phyloP scores from a whole-genome alignment of 768 basidiomycete genomes.

The Lentinula aciculospora region DNA sequence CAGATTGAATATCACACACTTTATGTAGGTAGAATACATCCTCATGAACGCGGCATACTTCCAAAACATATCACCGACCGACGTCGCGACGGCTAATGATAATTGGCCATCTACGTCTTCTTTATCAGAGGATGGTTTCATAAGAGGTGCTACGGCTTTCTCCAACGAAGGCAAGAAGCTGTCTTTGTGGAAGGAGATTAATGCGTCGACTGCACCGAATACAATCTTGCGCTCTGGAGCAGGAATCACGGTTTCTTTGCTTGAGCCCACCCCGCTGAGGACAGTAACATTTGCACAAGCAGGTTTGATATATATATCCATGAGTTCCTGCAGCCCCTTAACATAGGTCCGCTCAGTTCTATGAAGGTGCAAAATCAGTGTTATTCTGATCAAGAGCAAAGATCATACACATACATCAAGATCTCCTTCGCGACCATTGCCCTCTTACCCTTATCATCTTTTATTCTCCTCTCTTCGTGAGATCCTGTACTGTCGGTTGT shows the following conservation, averaged over 20 bases:
- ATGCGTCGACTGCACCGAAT: slow-evolving; percentile 83
- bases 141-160: slow-evolving; percentile 63
- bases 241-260: slow-evolving; percentile 84
- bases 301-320: slow-evolving; percentile 93
- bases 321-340: slow-evolving; percentile 86
- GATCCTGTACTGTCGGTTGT: slow-evolving; percentile 74
- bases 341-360: slow-evolving; percentile 96
- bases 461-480: slow-evolving; percentile 79
- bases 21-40: slow-evolving; percentile 98
- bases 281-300: slow-evolving; percentile 65
- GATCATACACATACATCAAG: slow-evolving; percentile 58
- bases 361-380: slow-evolving; percentile 13
- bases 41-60: slow-evolving; percentile 97
- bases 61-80: slow-evolving; percentile 84
- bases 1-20: slow-evolving; percentile 45
- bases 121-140: slow-evolving; percentile 42
- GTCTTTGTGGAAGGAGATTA: slow-evolving; percentile 89
- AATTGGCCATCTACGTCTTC: slow-evolving; percentile 68
- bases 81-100: slow-evolving; percentile 69
- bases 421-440: slow-evolving; percentile 87
- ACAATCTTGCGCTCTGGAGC: slow-evolving; percentile 83
- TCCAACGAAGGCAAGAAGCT: slow-evolving; percentile 92
- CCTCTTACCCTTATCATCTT: slow-evolving; percentile 85
- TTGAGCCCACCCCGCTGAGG: slow-evolving; percentile 63
- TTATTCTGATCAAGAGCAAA: slow-evolving; percentile 9